Conservation (phyloP, 306 rosid species). For the Acmispon strigosus region DNA sequence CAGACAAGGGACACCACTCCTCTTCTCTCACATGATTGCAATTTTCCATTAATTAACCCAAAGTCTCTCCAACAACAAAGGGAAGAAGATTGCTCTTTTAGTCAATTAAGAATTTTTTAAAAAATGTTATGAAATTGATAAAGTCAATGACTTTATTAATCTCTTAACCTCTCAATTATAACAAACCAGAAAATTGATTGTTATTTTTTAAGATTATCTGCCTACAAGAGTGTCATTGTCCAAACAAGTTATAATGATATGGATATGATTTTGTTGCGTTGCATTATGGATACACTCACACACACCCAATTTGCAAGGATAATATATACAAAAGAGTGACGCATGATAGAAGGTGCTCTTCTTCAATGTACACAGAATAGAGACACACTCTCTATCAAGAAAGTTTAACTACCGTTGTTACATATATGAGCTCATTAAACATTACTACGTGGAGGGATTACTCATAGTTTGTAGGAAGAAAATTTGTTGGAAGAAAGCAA, state of each 20-base stretch:
- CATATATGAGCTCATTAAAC: too few relatives aligned
- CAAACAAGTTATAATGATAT: conserved; percentile 29
- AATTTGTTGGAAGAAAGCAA: too few relatives aligned
- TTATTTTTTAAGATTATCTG: conserved; percentile 23
- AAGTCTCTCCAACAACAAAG: conserved; percentile 29
- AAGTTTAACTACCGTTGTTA: too few relatives aligned
- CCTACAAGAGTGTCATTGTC: conserved; percentile 13
- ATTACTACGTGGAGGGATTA: too few relatives aligned
- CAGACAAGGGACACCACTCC: conserved; percentile 22
- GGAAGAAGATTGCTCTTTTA: conserved; percentile 14
- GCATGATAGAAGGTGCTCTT: conserved; percentile 8
- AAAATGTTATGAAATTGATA: not conserved
- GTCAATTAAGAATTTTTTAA: not conserved
- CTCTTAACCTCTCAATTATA: conserved; percentile 18
- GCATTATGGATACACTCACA: conserved; percentile 32
- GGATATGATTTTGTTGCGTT: conserved; percentile 41
- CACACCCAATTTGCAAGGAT: conserved; percentile 36
- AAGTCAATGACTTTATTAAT: conserved; percentile 41
- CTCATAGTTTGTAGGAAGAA: too few relatives aligned
- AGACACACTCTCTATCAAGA: too few relatives aligned
- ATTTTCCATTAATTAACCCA: conserved; percentile 5
- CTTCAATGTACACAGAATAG: conserved; percentile 31
- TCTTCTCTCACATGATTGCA: conserved; percentile 28
- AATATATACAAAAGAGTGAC: conserved; percentile 32
- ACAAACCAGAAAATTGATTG: conserved; percentile 11